These are phyloP conservation scores for Rubus idaeus DNA, from an alignment of 306 rosid genomes.

Conservation along the genomic window DNA sequence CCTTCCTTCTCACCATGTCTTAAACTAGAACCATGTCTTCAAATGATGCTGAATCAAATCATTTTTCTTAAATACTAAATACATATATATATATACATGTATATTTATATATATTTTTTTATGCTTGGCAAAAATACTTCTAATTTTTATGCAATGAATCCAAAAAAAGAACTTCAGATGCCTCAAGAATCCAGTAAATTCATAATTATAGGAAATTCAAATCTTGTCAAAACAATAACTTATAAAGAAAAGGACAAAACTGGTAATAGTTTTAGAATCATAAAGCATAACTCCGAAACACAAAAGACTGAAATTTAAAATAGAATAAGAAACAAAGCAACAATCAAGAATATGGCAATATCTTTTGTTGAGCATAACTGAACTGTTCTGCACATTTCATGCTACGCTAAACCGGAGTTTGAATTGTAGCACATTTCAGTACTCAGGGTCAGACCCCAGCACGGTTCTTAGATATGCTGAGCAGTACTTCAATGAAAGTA, in stretches of 20 bases:
- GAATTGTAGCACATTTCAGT: neutral
- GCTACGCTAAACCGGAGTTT: neutral
- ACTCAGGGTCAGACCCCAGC: neutral
- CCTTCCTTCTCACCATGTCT: constrained; percentile 5
- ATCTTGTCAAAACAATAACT: neutral
- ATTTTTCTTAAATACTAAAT: neutral
- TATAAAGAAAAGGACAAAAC: neutral
- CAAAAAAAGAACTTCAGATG: neutral
- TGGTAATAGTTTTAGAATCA: neutral
- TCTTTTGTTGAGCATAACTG: neutral
- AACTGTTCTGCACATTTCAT: neutral
- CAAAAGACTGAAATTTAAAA: neutral
- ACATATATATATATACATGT: neutral
- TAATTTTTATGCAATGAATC: neutral
- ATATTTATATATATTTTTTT: neutral
- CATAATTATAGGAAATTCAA: neutral
- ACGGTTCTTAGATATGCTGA: neutral
- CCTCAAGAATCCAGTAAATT: neutral
- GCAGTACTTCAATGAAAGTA: neutral
- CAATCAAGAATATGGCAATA: neutral
- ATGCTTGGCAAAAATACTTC: neutral
- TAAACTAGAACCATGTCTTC: neutral
- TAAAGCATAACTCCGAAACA: neutral
- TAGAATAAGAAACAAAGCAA: neutral
- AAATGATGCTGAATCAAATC: neutral